phyloP scores from a whole-genome alignment of 441 rosid species.

The Hura crepitans region DNA sequence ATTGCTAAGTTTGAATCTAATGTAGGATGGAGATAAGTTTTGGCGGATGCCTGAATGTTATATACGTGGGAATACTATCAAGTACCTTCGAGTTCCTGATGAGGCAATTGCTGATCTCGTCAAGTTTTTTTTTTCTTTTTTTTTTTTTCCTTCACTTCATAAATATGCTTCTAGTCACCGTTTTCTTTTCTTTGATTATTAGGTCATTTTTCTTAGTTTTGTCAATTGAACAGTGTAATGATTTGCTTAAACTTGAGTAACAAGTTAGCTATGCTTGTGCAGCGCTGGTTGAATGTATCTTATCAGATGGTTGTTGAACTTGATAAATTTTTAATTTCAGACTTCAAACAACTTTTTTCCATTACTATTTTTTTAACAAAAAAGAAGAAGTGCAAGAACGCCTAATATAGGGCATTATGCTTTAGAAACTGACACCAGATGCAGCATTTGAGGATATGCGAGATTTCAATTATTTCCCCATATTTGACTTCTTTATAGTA shows the following conservation, averaged over 20 bases:
- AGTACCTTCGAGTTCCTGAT: constrained; percentile 89
- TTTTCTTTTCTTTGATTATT: too few species aligned
- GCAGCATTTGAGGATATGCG: not conserved
- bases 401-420: not conserved
- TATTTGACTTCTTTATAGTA: not conserved
- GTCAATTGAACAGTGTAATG: not conserved
- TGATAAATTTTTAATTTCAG: too few species aligned
- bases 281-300: not conserved
- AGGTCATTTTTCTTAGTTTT: not conserved
- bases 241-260: too few species aligned
- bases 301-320: too few species aligned
- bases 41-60: constrained; percentile 98
- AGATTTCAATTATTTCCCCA: not conserved
- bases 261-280: not conserved
- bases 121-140: too few species aligned
- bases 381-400: too few species aligned
- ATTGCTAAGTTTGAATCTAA: constrained; percentile 6
- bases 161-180: not conserved
- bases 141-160: not conserved
- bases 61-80: constrained; percentile 86
- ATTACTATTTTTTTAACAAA: too few species aligned
- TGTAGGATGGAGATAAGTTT: constrained; percentile 91
- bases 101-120: too few species aligned
- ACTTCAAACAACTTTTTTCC: too few species aligned
- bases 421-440: not conserved